These are phyloP conservation scores for Iberis pinnata DNA, from an alignment of 345 rosid species.

Conservation along the genomic window DNA sequence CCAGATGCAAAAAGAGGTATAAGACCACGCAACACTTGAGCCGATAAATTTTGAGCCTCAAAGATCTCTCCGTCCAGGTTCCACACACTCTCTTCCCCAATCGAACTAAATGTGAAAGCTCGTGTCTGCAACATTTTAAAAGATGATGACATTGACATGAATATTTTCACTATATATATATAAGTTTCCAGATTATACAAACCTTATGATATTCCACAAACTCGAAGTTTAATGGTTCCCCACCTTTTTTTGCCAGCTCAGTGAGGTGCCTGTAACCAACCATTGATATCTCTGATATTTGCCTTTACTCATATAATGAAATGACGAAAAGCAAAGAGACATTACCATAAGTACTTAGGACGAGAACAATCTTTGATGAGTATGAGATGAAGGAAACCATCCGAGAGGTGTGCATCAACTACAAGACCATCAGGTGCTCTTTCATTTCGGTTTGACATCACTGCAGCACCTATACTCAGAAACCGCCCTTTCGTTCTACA, in stretches of 20 bases:
- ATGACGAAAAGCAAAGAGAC: background rate
- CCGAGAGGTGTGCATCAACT: conserved; percentile 90
- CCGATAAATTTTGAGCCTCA: conserved; percentile 78
- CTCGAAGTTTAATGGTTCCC: conserved; percentile 64
- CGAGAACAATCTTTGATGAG: conserved; percentile 79
- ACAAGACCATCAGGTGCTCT: conserved; percentile 95
- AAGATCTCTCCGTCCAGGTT: conserved; percentile 94
- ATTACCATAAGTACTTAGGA: conserved; percentile 75
- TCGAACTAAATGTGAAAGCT: conserved; percentile 76
- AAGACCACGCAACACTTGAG: conserved; percentile 84
- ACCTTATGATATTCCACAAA: conserved; percentile 94
- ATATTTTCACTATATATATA: no score
- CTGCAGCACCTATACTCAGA: conserved; percentile 84
- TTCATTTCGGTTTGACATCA: conserved; percentile 83
- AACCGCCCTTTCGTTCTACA: conserved; percentile 55
- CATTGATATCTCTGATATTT: background rate
- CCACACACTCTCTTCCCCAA: conserved; percentile 77
- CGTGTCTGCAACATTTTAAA: conserved; percentile 44
- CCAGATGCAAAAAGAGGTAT: conserved; percentile 81
- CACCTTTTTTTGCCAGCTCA: conserved; percentile 77
- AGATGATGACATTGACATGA: background rate
- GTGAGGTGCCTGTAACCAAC: conserved; percentile 70
- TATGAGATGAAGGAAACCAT: conserved; percentile 87
- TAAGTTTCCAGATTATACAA: background rate
- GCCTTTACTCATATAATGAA: background rate